These are phyloP conservation scores for Globisporangium cylindrosporum DNA, from an alignment of 352 stramenopile genomes.

Conservation along the genomic window DNA sequence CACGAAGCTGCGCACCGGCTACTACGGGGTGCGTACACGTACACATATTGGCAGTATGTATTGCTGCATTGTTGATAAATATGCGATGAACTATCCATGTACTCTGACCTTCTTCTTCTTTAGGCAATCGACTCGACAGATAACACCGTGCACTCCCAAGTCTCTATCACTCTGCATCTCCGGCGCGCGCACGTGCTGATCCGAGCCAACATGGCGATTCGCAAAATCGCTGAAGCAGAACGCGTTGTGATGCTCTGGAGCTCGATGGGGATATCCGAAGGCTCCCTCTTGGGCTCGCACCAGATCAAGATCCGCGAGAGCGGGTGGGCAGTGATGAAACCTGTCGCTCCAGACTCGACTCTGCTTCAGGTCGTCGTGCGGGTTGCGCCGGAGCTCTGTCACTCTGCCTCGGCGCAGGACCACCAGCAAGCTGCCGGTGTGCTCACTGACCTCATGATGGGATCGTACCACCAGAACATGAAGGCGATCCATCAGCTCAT, in stretches of 20 bases:
- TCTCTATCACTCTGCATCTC: not conserved
- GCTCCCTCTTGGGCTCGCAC: constrained; percentile 1
- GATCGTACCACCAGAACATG: constrained; percentile 15
- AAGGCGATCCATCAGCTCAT: constrained; percentile 8
- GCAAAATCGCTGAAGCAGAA: not conserved
- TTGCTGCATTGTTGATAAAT: no score
- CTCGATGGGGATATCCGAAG: constrained; percentile 3
- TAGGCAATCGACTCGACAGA: constrained; percentile 5
- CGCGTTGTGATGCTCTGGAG: constrained; percentile 6
- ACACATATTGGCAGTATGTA: not conserved
- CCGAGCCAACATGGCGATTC: not conserved
- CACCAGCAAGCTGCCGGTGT: constrained; percentile 3
- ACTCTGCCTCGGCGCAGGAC: not conserved
- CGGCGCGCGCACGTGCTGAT: not conserved
- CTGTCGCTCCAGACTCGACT: not conserved
- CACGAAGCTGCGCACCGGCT: not conserved
- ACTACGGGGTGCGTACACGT: not conserved
- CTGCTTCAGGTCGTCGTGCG: constrained; percentile 2
- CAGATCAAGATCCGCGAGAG: constrained; percentile 4
- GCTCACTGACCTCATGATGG: constrained; percentile 14
- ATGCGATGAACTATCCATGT: not conserved
- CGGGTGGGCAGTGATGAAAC: not conserved
- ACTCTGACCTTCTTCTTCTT: not conserved
- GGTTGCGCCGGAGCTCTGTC: constrained; percentile 1
- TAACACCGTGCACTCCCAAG: not conserved